Evolutionary conservation across 495 filamentous ascomycete species (phyloP).

Genomic region (Choiromyces venosus): DNA sequence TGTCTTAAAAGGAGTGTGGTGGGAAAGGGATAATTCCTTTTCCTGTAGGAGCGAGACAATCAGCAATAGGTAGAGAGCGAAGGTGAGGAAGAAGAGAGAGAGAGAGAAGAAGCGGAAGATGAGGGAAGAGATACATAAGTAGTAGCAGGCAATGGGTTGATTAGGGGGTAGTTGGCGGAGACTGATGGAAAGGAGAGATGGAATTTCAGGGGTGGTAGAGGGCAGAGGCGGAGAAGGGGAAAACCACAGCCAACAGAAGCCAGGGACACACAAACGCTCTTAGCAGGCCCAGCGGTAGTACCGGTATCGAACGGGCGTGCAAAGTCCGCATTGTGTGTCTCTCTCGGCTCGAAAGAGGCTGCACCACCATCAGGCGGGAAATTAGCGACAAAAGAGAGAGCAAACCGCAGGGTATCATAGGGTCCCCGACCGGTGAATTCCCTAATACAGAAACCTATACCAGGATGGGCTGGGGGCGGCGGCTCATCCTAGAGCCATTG

Average conservation of each 20-base stretch:
- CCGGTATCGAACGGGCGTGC: background rate
- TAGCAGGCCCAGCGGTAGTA: background rate
- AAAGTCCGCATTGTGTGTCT: background rate
- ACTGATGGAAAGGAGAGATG: conserved; percentile 8
- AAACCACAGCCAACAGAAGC: background rate
- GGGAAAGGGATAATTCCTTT: conserved; percentile 30
- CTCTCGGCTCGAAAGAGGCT: background rate
- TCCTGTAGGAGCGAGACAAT: conserved; percentile 25
- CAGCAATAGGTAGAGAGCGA: conserved; percentile 24
- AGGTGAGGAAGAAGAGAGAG: conserved; percentile 17
- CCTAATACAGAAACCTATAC: background rate
- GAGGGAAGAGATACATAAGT: conserved; percentile 10
- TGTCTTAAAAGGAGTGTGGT: conserved; percentile 34
- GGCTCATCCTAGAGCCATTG: background rate
- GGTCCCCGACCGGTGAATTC: background rate
- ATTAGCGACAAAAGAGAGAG: background rate
- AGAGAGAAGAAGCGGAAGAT: conserved; percentile 9
- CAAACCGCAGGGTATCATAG: background rate
- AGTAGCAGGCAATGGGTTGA: background rate
- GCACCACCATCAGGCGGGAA: background rate
- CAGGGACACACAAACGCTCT: background rate
- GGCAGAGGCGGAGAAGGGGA: background rate
- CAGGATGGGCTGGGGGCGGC: background rate
- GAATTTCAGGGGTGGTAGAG: conserved; percentile 24
- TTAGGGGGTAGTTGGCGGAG: background rate